These are phyloP conservation scores for Gynandropsis gynandra DNA, from an alignment of 345 rosid genomes.

Conservation along the genomic window DNA sequence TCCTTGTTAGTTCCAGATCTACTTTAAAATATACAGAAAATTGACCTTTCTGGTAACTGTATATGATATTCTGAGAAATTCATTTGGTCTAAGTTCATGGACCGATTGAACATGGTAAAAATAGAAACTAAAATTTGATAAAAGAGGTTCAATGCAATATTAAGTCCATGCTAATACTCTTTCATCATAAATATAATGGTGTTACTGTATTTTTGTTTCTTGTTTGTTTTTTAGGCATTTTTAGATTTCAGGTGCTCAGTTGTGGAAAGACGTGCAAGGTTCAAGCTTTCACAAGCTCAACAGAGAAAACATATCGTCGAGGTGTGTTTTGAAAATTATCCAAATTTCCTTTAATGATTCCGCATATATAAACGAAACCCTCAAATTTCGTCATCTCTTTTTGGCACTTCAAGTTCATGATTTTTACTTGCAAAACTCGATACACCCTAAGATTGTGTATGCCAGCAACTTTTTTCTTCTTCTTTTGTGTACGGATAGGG, in stretches of 20 bases:
- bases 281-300: constrained; percentile 77
- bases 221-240: constrained; percentile 50
- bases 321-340: constrained; percentile 39
- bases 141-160: neutral
- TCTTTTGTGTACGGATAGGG: constrained; percentile 44
- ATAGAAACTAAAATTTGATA: constrained; percentile 3
- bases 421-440: constrained; percentile 6
- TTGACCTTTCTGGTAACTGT: neutral
- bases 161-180: constrained; percentile 7
- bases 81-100: constrained; percentile 6
- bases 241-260: constrained; percentile 89
- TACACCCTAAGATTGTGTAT: constrained; percentile 1
- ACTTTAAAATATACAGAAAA: constrained; percentile 6
- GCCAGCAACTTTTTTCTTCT: too few species aligned
- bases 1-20: too few species aligned
- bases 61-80: neutral
- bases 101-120: constrained; percentile 1
- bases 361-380: neutral
- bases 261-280: constrained; percentile 79
- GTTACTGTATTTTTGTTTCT: constrained; percentile 8
- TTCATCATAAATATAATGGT: neutral
- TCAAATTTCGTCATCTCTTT: constrained; percentile 4
- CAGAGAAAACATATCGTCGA: constrained; percentile 83
- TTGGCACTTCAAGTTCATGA: constrained; percentile 11
- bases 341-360: constrained; percentile 6